Conservation (phyloP, 805 yeast genomes). For the Candida anglica region DNA sequence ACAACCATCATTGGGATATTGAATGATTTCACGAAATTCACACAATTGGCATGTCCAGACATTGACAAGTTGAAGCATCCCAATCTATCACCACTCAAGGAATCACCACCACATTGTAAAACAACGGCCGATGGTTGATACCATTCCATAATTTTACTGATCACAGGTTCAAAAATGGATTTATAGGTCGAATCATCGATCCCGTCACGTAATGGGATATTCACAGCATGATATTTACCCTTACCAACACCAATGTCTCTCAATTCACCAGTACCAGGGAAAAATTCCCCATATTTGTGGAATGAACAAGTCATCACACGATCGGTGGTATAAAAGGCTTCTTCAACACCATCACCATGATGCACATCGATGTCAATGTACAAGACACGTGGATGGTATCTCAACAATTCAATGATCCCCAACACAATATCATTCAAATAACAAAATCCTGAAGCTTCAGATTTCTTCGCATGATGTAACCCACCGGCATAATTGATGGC, state of each 20-base stretch:
- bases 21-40: constrained; percentile 78
- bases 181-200: constrained; percentile 87
- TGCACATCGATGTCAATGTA: constrained; percentile 95
- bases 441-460: constrained; percentile 95
- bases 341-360: constrained; percentile 99
- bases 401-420: constrained; percentile 77
- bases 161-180: constrained; percentile 85
- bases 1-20: constrained; percentile 88
- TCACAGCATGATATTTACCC: constrained; percentile 85
- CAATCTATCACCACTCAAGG: constrained; percentile 89
- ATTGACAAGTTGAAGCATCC: constrained; percentile 95
- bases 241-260: constrained; percentile 88
- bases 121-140: constrained; percentile 95
- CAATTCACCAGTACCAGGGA: constrained; percentile 95
- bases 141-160: constrained; percentile 72
- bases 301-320: constrained; percentile 95
- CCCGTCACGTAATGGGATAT: constrained; percentile 93
- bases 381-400: constrained; percentile 88
- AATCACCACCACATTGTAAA: constrained; percentile 98
- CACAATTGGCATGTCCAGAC: constrained; percentile 95
- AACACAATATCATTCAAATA: constrained; percentile 92
- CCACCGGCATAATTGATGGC: constrained; percentile 98
- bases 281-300: constrained; percentile 95
- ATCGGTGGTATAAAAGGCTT: constrained; percentile 92
- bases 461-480: constrained; percentile 94